Evolutionary conservation across 768 basidiomycete genomes (phyloP).

Genomic region (Nidularia sp.): DNA sequence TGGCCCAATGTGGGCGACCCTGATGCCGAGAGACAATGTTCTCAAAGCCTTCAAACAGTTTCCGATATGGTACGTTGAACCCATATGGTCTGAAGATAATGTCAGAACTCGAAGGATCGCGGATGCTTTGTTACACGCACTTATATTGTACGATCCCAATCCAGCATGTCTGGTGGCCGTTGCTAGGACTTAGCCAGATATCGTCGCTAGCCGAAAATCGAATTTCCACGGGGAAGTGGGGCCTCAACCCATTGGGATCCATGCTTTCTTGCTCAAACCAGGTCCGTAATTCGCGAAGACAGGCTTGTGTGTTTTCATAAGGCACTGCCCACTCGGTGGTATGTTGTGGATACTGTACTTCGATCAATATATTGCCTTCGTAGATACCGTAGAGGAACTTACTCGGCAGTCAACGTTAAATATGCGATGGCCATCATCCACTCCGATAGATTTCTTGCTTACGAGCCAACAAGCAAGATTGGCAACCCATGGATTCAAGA

Average conservation of each 20-base stretch:
- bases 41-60: conserved; percentile 76
- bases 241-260: conserved; percentile 71
- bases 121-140: conserved; percentile 39
- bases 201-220: conserved; percentile 86
- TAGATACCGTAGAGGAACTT: no score
- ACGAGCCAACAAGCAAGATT: conserved; percentile 68
- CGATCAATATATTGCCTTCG: no score
- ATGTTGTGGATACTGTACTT: conserved; percentile 88
- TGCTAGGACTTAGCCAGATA: conserved; percentile 91
- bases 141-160: conserved; percentile 98
- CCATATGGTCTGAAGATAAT: conserved; percentile 69
- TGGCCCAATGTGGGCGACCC: conserved; percentile 96
- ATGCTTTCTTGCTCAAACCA: conserved; percentile 70
- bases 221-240: conserved; percentile 92
- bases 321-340: conserved; percentile 97
- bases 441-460: conserved; percentile 45
- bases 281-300: conserved; percentile 63
- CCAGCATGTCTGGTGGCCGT: conserved; percentile 79
- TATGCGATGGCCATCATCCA: conserved; percentile 78
- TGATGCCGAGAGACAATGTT: conserved; percentile 59
- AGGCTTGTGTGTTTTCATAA: conserved; percentile 56
- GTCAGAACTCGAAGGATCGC: neutral
- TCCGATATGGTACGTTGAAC: conserved; percentile 74
- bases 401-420: conserved; percentile 95
- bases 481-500: conserved; percentile 61